Percentiles rank a stretch among this genome's conserved stretches.
These are phyloP conservation scores for Colletotrichum abscissum DNA, from an alignment of 2,329 filamentous ascomycete species.

Conservation along the genomic window DNA sequence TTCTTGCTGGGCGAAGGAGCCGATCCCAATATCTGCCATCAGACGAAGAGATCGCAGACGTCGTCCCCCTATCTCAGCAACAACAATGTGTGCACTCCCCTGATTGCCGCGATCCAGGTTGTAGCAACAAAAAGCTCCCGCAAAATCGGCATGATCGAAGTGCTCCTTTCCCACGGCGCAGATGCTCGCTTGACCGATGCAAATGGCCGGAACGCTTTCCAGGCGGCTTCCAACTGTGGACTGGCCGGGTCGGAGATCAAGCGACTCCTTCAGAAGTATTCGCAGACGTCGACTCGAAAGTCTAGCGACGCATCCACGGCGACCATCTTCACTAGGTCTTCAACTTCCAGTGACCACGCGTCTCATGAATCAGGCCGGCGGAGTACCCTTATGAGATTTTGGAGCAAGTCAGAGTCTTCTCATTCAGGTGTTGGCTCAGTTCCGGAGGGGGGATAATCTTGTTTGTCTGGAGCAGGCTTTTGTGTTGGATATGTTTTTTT, in stretches of 20 bases:
- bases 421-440: slow-evolving; percentile 9
- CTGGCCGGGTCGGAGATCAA: slow-evolving; percentile 32
- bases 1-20: slow-evolving; percentile 38
- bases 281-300: background rate
- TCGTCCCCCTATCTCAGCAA: background rate
- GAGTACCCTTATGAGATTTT: slow-evolving; percentile 10
- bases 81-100: slow-evolving; percentile 38
- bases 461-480: background rate
- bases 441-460: background rate
- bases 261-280: slow-evolving; percentile 23
- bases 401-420: slow-evolving; percentile 18
- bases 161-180: slow-evolving; percentile 39
- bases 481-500: background rate
- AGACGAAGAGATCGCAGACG: slow-evolving; percentile 10
- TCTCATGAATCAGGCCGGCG: background rate
- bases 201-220: slow-evolving; percentile 28
- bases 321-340: slow-evolving; percentile 19
- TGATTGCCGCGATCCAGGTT: slow-evolving; percentile 42
- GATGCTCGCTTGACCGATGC: slow-evolving; percentile 37
- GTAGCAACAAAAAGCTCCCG: slow-evolving; percentile 36
- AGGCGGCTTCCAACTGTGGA: slow-evolving; percentile 28
- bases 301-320: slow-evolving; percentile 17
- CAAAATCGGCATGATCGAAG: slow-evolving; percentile 40
- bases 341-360: slow-evolving; percentile 14
- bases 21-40: slow-evolving; percentile 40